A percentile compares a stretch with the other conserved stretches of the same genome.
Evolutionary conservation across 192 early-diverging fungal genomes (phyloP).

Genomic region (Backusella sp.): DNA sequence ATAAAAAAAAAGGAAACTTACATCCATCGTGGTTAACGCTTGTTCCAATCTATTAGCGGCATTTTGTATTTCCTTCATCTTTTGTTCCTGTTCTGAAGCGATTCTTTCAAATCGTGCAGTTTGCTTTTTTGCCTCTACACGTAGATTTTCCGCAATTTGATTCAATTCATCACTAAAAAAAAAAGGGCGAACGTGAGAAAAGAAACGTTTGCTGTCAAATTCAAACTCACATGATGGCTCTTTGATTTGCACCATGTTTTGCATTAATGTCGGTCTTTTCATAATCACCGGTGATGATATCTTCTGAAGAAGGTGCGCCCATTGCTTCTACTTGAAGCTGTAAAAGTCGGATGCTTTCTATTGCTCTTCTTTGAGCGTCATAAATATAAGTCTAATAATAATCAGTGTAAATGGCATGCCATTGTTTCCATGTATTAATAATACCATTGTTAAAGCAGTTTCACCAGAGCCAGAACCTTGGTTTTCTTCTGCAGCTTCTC

Average conservation of each 20-base stretch:
- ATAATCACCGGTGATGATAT: slow-evolving; percentile 4
- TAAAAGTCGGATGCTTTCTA: slow-evolving; percentile 23
- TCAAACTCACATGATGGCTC: background rate
- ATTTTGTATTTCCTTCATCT: slow-evolving; percentile 12
- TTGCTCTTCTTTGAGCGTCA: slow-evolving; percentile 26
- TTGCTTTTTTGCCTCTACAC: background rate
- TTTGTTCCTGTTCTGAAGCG: slow-evolving; percentile 15
- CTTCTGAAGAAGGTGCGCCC: slow-evolving; percentile 30
- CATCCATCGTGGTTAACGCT: slow-evolving; percentile 14
- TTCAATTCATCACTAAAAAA: slow-evolving; percentile 4
- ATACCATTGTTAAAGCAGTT: slow-evolving; percentile 22
- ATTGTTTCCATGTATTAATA: background rate
- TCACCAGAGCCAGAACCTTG: background rate
- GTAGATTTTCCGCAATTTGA: background rate
- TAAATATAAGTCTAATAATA: slow-evolving; percentile 15
- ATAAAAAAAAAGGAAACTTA: background rate
- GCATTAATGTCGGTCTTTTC: background rate
- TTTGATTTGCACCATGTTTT: background rate
- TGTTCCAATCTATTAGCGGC: slow-evolving; percentile 11
- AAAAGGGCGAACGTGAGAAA: background rate
- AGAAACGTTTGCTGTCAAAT: too few species aligned
- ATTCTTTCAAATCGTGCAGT: slow-evolving; percentile 4
- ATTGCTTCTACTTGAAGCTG: slow-evolving; percentile 35
- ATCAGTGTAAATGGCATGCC: background rate
- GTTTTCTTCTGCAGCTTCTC: slow-evolving; percentile 2